These are phyloP conservation scores for Beta corolliflora DNA, from an alignment of 179 eudicot genomes.

Conservation along the genomic window DNA sequence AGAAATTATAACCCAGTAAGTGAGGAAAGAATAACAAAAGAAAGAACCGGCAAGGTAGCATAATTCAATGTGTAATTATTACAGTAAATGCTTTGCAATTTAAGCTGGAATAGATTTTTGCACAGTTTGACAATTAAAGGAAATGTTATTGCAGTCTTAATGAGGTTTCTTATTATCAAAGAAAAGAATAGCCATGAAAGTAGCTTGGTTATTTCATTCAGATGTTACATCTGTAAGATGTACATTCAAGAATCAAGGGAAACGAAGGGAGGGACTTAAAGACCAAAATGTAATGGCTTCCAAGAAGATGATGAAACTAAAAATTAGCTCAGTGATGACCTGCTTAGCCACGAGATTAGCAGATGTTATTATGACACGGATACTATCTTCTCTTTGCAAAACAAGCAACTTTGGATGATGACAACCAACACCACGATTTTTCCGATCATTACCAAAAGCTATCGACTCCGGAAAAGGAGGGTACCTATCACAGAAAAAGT, in stretches of 20 bases:
- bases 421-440: slow-evolving; percentile 79
- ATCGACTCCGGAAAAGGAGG: slow-evolving; percentile 90
- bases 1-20: neutral
- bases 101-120: neutral
- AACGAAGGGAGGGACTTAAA: neutral
- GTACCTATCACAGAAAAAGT: slow-evolving; percentile 51
- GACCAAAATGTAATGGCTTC: neutral
- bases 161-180: neutral
- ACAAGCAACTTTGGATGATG: slow-evolving; percentile 92
- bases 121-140: neutral
- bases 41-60: neutral
- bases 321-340: slow-evolving; percentile 37
- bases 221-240: neutral
- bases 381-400: slow-evolving; percentile 70
- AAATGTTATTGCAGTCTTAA: neutral
- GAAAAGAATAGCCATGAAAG: neutral
- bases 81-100: neutral
- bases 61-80: neutral
- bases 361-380: slow-evolving; percentile 77
- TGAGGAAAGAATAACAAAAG: neutral
- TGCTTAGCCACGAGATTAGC: slow-evolving; percentile 85
- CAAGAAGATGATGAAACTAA: neutral
- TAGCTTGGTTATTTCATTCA: neutral
- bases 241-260: neutral
- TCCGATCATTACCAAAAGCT: slow-evolving; percentile 81